Base-by-base conservation (phyloP, 1,284 basidiomycete genomes). In the Calocybe gambosa region DNA sequence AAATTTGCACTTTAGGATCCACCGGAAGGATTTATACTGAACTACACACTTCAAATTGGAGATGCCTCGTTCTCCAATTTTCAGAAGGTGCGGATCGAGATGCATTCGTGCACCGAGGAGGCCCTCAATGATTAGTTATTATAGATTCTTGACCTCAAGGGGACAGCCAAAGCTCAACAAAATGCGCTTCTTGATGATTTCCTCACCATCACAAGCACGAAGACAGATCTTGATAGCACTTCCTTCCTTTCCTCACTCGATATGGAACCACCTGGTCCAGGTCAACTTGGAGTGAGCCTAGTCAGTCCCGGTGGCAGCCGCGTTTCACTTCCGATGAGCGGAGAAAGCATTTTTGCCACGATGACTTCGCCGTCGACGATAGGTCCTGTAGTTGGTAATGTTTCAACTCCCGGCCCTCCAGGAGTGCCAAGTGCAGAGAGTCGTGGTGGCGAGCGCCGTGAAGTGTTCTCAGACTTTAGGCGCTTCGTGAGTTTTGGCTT, bases 91-190 rank as follows among this genome's bases (percentile, higher is more conserved):
- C 3, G 68, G 20, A 33, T 43, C 19, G 37, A 18, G 13, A n/a
- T 35, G 12, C 9, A 20, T 34, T 12, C 23, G 6, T 47, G 41
- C 41, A 16, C 3, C 25, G 3, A 16, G 48, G 26, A 2, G 28
- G 50, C 18, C n/a, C 33, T 16, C 20, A 41, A 28, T 43, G 10
- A 50, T 25, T 21, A 38, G 38, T 3, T n/a, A 13, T n/a, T 39
- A n/a, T 33, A 93, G 91, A 88, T 95, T 46, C 78, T 99, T 20
- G 95, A 99, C 62, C 78, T 99, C 46, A 97, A 96, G 62, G 95
- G 94, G 8, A 91, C 93, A 0, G 82, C 89, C 0, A 89, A 91
- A 50, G 62, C 71, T 7, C 86, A 91, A 44, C 92, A 97, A 69
- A 93, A 93, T 65, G 80, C 80, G 55, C 78, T 99, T 7, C 75